Evolutionary conservation across 805 yeast genomes (phyloP).

Genomic region (Trichomonascus vanleenenianus): DNA sequence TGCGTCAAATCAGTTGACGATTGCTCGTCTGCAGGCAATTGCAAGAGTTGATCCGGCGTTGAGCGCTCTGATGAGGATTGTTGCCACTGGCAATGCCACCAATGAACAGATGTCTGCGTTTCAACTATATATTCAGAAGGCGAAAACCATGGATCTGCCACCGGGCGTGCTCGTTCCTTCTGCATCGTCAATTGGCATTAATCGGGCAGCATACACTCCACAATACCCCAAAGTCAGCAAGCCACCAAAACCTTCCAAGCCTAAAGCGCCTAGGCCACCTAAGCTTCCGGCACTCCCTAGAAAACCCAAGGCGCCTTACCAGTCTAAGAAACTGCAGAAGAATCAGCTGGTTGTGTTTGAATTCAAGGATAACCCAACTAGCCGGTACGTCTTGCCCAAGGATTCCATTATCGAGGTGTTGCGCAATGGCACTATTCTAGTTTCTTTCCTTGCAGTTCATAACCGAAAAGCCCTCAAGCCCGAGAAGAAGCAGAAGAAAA

Average conservation of each 20-base stretch:
- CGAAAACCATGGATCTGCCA: constrained; percentile 38
- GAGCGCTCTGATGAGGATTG: constrained; percentile 68
- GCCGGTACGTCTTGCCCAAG: constrained; percentile 68
- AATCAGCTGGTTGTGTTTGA: constrained; percentile 78
- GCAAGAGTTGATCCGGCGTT: constrained; percentile 67
- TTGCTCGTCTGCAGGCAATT: constrained; percentile 72
- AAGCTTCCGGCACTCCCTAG: constrained; percentile 13
- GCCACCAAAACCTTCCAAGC: constrained; percentile 11
- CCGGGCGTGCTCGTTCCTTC: not conserved
- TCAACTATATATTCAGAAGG: constrained; percentile 72
- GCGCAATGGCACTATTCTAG: constrained; percentile 28
- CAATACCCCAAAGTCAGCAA: constrained; percentile 8
- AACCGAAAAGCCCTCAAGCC: constrained; percentile 11
- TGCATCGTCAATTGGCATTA: not conserved
- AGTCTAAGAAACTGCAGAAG: constrained; percentile 45
- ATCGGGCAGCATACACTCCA: constrained; percentile 5
- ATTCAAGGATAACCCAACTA: constrained; percentile 69
- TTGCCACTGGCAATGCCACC: constrained; percentile 75
- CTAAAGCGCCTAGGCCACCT: constrained; percentile 6
- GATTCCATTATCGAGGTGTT: constrained; percentile 59
- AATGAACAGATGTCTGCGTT: constrained; percentile 67
- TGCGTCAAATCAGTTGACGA: constrained; percentile 59
- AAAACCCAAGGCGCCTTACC: constrained; percentile 16
- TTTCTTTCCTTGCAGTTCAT: constrained; percentile 32
- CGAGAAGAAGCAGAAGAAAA: constrained; percentile 24